Conservation (phyloP, 2,329 filamentous ascomycete species). For the Aphanocladium album region DNA sequence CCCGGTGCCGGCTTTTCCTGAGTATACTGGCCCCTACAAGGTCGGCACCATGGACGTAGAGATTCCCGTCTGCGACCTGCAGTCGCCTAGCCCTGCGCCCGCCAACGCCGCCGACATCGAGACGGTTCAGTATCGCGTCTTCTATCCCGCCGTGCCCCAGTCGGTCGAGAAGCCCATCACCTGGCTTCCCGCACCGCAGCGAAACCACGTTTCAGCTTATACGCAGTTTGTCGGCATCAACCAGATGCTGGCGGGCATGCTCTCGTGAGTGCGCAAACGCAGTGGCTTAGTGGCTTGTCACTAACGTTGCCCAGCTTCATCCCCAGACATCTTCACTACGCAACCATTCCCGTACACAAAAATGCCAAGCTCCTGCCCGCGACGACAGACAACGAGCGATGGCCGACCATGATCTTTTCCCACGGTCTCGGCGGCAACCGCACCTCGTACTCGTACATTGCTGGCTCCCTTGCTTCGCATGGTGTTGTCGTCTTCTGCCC, state of each 20-base stretch:
- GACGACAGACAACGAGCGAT: constrained; percentile 47
- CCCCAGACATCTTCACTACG: constrained; percentile 67
- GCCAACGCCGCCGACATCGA: constrained; percentile 53
- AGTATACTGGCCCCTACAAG: constrained; percentile 71
- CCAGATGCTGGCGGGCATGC: constrained; percentile 49
- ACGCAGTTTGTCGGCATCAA: constrained; percentile 68
- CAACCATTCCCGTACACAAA: constrained; percentile 66
- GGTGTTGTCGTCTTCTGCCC: constrained; percentile 76
- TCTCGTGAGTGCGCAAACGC: constrained; percentile 46
- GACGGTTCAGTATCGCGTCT: constrained; percentile 76
- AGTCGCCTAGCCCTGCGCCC: constrained; percentile 49
- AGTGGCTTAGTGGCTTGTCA: not conserved
- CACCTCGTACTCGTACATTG: constrained; percentile 81
- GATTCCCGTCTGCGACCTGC: constrained; percentile 60
- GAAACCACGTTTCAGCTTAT: constrained; percentile 69
- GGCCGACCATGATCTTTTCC: constrained; percentile 81
- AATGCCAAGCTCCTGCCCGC: constrained; percentile 60
- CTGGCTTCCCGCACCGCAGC: constrained; percentile 75
- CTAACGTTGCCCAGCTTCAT: constrained; percentile 47
- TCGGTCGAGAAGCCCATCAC: constrained; percentile 55
- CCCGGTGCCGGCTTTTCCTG: constrained; percentile 66
- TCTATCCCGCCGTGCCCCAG: constrained; percentile 63
- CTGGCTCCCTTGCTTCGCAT: constrained; percentile 72
- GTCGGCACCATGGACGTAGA: constrained; percentile 80
- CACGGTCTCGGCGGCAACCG: constrained; percentile 77